Percentiles rank a stretch among this genome's conserved stretches.
phyloP scores from a whole-genome alignment of 2,329 filamentous ascomycete species.

The Penicillium olsonii region DNA sequence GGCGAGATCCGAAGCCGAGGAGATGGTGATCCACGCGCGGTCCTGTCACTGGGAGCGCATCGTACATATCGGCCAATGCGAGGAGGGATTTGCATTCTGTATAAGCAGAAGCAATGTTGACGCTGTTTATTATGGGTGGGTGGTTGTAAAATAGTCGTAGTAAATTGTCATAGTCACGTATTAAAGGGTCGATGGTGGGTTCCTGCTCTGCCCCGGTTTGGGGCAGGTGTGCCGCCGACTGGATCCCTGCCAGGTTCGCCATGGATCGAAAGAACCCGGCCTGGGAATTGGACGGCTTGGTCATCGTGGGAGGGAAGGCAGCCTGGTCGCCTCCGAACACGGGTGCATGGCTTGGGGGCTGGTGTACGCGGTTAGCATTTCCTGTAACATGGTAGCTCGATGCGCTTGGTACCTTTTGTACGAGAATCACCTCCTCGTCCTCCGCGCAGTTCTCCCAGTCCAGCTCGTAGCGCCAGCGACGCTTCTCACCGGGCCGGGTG shows the following conservation, averaged over 20 bases:
- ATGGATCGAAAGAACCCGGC: conserved; percentile 84
- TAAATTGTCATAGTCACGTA: conserved; percentile 93
- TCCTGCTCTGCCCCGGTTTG: conserved; percentile 55
- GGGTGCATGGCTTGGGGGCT: conserved; percentile 47
- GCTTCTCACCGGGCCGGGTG: conserved; percentile 50
- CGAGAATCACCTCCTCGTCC: conserved; percentile 81
- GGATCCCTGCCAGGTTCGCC: conserved; percentile 68
- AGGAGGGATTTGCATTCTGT: conserved; percentile 91
- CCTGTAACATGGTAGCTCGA: neutral
- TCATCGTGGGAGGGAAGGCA: conserved; percentile 57
- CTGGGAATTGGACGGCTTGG: conserved; percentile 62
- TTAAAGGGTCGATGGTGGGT: conserved; percentile 67
- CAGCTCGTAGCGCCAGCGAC: conserved; percentile 83
- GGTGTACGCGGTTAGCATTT: conserved; percentile 12
- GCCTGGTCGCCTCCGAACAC: conserved; percentile 57
- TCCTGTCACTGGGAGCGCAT: conserved; percentile 82
- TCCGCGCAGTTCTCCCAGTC: conserved; percentile 69
- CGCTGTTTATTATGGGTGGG: conserved; percentile 73
- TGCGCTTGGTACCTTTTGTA: conserved; percentile 66
- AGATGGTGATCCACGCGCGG: conserved; percentile 91
- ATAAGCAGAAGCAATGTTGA: conserved; percentile 91
- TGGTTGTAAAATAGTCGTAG: conserved; percentile 97
- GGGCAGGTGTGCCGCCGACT: conserved; percentile 55
- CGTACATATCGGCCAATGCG: conserved; percentile 89
- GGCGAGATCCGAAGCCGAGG: conserved; percentile 81